Percentiles rank a stretch among this genome's conserved stretches.
phyloP scores from a whole-genome alignment of 345 rosid genomes.

The Melaleuca quinquenervia region DNA sequence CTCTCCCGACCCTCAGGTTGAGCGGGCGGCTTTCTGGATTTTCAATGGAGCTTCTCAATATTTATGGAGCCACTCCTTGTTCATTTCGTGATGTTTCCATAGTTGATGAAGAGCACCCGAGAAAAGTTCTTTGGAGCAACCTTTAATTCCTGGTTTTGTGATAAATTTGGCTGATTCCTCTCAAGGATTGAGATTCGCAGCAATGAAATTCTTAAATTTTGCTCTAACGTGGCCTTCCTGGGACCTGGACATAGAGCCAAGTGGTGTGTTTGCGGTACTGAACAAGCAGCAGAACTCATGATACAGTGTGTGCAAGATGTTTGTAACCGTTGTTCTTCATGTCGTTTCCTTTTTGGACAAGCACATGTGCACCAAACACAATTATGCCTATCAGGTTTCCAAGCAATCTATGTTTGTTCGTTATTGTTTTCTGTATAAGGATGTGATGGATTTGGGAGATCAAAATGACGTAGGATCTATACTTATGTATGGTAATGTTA shows the following conservation, averaged over 20 bases:
- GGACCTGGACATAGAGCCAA: too few relatives aligned
- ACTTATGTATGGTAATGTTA: not conserved
- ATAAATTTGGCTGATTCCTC: too few relatives aligned
- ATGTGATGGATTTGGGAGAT: too few relatives aligned
- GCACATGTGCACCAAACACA: not conserved
- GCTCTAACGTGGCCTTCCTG: too few relatives aligned
- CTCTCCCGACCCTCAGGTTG: not conserved
- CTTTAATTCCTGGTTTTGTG: too few relatives aligned
- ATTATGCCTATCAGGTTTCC: not conserved
- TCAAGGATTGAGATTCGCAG: too few relatives aligned
- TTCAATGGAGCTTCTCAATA: not conserved
- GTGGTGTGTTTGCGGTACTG: too few relatives aligned
- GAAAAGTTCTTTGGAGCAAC: too few relatives aligned
- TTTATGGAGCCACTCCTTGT: not conserved
- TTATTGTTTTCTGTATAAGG: not conserved
- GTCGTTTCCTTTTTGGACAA: not conserved
- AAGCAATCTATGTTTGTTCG: too few relatives aligned
- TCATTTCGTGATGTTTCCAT: not conserved
- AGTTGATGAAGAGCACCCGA: accelerated
- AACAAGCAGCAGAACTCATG: not conserved
- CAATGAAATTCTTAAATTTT: too few relatives aligned
- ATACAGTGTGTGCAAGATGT: not conserved
- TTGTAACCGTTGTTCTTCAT: not conserved
- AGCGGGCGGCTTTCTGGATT: not conserved
- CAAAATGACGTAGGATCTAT: not conserved